A percentile compares a stretch with the other conserved stretches of the same genome.
phyloP scores from a whole-genome alignment of 495 filamentous ascomycete species.

The Talaromyces wortmannii region DNA sequence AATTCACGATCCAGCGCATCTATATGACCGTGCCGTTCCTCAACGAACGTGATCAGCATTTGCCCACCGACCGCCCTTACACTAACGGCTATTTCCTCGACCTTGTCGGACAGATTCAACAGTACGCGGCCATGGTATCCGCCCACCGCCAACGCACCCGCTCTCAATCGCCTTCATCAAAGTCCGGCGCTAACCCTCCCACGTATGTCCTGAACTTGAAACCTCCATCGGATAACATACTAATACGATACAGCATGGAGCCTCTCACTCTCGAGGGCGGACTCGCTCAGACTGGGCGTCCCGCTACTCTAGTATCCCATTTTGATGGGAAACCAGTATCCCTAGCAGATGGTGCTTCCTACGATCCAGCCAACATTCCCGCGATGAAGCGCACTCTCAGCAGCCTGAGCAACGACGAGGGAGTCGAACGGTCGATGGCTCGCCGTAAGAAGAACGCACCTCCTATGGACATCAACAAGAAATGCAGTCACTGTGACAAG shows the following conservation, averaged over 20 bases:
- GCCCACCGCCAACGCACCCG: constrained; percentile 36
- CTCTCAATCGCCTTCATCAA: constrained; percentile 9
- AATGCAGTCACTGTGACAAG: constrained; percentile 76
- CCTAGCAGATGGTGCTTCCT: constrained; percentile 18
- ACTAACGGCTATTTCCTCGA: constrained; percentile 92
- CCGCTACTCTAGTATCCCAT: constrained; percentile 69
- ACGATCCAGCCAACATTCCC: constrained; percentile 3
- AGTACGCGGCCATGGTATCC: constrained; percentile 59
- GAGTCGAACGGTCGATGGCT: constrained; percentile 80
- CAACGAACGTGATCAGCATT: constrained; percentile 71
- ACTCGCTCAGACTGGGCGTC: constrained; percentile 66
- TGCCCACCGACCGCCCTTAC: constrained; percentile 78
- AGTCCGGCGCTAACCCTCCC: constrained; percentile 10
- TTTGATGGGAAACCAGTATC: constrained; percentile 74
- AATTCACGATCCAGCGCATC: constrained; percentile 78
- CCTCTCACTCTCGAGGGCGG: constrained; percentile 70
- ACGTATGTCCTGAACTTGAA: constrained; percentile 27
- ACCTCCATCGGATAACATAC: neutral
- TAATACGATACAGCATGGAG: constrained; percentile 43
- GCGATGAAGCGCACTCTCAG: constrained; percentile 57
- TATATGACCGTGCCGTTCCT: constrained; percentile 75
- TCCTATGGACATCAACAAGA: constrained; percentile 67
- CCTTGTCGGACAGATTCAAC: constrained; percentile 76
- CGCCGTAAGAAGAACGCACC: constrained; percentile 72
- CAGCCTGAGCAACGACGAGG: constrained; percentile 55